Percentiles rank a stretch among this genome's conserved stretches.
Conservation (phyloP, 495 filamentous ascomycete species). For the Haplographium delicatum region DNA sequence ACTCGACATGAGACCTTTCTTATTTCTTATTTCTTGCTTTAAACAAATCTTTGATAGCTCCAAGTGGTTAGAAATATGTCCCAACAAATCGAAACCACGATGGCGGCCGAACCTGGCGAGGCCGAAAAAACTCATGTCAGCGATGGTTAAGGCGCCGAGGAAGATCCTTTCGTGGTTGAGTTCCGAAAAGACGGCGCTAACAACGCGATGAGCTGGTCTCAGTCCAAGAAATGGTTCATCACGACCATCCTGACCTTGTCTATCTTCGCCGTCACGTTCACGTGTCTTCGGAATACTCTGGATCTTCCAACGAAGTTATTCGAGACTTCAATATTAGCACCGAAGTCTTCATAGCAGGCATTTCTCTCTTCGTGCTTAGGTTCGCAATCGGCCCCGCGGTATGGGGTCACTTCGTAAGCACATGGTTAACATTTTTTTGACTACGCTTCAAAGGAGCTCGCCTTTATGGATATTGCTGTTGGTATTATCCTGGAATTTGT, state of each 20-base stretch:
- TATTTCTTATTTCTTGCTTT: too few relatives aligned
- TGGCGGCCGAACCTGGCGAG: too few relatives aligned
- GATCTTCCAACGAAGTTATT: constrained; percentile 58
- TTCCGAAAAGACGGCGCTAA: constrained; percentile 69
- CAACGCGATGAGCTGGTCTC: constrained; percentile 62
- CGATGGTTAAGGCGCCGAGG: constrained; percentile 64
- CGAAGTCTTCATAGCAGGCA: constrained; percentile 58
- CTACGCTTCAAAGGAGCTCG: constrained; percentile 49
- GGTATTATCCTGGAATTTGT: constrained; percentile 70
- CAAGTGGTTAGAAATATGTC: too few relatives aligned
- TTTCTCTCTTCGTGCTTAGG: constrained; percentile 71
- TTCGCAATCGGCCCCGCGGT: constrained; percentile 63
- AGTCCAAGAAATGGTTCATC: constrained; percentile 62
- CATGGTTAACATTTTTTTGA: constrained; percentile 8
- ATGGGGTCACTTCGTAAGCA: constrained; percentile 58
- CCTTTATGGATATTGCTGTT: constrained; percentile 73
- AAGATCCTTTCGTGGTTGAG: constrained; percentile 68
- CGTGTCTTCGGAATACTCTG: constrained; percentile 73
- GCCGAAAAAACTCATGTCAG: too few relatives aligned
- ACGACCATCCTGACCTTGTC: constrained; percentile 60
- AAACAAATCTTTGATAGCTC: too few relatives aligned
- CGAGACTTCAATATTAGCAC: constrained; percentile 51
- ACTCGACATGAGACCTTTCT: too few relatives aligned
- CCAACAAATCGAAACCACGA: too few relatives aligned
- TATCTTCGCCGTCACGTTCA: constrained; percentile 69